Percentiles rank a stretch among this genome's conserved stretches.
Conservation (phyloP, 225 moss, liverwort and hornwort species). For the Asterella californica region DNA sequence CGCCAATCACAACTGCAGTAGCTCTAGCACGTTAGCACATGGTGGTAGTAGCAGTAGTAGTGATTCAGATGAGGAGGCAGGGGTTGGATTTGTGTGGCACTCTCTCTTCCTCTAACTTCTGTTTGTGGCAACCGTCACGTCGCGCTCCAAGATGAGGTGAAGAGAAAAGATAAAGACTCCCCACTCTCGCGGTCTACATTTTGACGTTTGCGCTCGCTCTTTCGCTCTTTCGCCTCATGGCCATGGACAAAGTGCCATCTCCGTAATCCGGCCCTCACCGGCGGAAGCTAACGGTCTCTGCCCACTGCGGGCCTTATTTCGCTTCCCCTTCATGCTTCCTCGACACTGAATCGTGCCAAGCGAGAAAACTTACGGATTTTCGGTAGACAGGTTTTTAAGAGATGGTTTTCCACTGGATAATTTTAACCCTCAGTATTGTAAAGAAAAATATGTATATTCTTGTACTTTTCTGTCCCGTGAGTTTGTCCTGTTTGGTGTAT, state of each 20-base stretch:
- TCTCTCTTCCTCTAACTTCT: no score
- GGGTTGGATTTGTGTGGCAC: background rate
- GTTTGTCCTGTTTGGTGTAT: no score
- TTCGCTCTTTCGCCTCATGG: background rate
- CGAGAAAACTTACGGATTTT: no score
- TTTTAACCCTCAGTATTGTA: no score
- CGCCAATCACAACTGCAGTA: slow-evolving; percentile 4
- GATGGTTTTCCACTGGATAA: no score
- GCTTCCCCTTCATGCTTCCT: no score
- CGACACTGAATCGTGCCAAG: no score
- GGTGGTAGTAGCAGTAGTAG: background rate
- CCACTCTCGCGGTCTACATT: no score
- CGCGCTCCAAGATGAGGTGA: background rate
- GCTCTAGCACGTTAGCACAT: slow-evolving; percentile 13
- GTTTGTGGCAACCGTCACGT: slow-evolving; percentile 4
- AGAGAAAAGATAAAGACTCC: slow-evolving; percentile 4
- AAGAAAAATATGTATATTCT: no score
- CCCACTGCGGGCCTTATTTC: no score
- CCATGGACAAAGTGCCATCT: background rate
- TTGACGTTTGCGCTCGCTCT: slow-evolving; percentile 1
- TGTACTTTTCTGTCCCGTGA: no score
- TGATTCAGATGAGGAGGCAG: background rate
- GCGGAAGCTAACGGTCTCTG: background rate
- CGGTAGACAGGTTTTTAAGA: no score
- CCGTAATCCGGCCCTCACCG: background rate